Evolutionary conservation across 2,329 filamentous ascomycete genomes (phyloP).

Genomic region (Cladorrhinum sp.): DNA sequence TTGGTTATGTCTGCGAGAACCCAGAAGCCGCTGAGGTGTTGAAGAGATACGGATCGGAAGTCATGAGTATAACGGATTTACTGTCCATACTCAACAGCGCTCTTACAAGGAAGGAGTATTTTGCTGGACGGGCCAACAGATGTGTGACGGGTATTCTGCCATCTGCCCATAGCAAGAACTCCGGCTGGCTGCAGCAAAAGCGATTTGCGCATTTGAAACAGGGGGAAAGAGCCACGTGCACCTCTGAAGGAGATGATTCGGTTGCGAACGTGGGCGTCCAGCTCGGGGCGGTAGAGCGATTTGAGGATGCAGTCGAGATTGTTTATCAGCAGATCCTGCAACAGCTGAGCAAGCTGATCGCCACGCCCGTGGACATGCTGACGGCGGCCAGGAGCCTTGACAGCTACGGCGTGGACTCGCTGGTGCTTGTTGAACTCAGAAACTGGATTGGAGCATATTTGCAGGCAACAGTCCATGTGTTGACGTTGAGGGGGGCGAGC

Average conservation of each 20-base stretch:
- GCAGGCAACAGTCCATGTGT: background rate
- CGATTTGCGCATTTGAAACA: background rate
- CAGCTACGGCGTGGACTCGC: background rate
- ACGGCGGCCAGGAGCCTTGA: background rate
- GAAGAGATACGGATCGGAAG: background rate
- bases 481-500: background rate
- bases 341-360: background rate
- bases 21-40: background rate
- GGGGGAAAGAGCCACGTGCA: background rate
- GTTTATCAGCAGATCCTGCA: background rate
- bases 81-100: background rate
- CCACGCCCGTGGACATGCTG: background rate
- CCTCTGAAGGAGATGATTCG: background rate
- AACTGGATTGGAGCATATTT: background rate
- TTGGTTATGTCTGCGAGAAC: background rate
- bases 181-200: background rate
- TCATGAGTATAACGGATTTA: background rate
- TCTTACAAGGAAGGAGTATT: background rate
- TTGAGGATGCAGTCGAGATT: background rate
- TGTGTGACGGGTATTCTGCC: background rate
- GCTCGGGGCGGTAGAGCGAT: background rate
- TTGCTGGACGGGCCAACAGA: background rate
- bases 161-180: background rate
- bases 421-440: background rate
- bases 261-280: background rate